These are phyloP conservation scores for Neonothopanus nambi DNA, from an alignment of 1,284 basidiomycete genomes.

Conservation along the genomic window DNA sequence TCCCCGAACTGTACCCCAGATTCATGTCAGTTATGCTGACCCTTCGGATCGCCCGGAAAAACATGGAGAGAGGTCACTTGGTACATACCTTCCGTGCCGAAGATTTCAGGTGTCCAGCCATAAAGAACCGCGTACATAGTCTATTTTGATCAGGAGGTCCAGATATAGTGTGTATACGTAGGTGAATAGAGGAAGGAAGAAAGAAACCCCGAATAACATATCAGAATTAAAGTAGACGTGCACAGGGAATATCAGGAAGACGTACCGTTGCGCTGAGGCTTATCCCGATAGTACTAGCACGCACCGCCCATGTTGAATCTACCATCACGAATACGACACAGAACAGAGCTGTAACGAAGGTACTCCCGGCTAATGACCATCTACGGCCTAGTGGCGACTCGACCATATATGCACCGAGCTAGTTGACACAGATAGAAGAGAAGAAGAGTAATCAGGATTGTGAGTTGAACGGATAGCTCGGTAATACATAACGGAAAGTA, in stretches of 20 bases:
- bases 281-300: slow-evolving; percentile 80
- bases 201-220: too few species aligned
- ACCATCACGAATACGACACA: slow-evolving; percentile 76
- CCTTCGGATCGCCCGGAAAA: too few species aligned
- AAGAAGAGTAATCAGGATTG: background rate
- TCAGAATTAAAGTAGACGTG: background rate
- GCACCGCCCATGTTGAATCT: slow-evolving; percentile 60
- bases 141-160: slow-evolving; percentile 31
- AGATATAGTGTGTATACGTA: background rate
- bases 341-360: slow-evolving; percentile 78
- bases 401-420: slow-evolving; percentile 91
- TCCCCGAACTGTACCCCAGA: slow-evolving; percentile 61
- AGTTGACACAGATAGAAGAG: background rate
- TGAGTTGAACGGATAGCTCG: slow-evolving; percentile 14
- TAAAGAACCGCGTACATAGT: slow-evolving; percentile 92
- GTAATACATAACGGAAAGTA: slow-evolving; percentile 16
- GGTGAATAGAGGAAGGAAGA: too few species aligned
- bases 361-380: slow-evolving; percentile 79
- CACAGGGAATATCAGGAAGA: slow-evolving; percentile 5
- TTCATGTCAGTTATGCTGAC: too few species aligned
- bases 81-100: slow-evolving; percentile 68
- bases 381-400: slow-evolving; percentile 74
- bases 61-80: background rate
- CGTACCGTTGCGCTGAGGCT: slow-evolving; percentile 79
- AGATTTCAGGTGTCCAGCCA: slow-evolving; percentile 91